Evolutionary conservation across 495 filamentous ascomycete species (phyloP).

Genomic region (Trichoderma parareesei): DNA sequence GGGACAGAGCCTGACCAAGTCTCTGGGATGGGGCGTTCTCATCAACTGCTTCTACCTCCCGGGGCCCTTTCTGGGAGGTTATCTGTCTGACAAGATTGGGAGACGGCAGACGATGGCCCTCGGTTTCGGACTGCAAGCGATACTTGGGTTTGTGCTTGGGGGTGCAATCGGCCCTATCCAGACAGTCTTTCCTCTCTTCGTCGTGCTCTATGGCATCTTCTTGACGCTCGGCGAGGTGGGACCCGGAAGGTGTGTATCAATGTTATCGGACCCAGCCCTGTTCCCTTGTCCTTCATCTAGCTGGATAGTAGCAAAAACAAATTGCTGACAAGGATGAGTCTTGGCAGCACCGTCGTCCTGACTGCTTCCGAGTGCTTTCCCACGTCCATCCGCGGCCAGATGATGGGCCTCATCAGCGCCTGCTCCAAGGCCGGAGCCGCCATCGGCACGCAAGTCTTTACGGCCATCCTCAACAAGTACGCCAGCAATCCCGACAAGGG

Average conservation of each 20-base stretch:
- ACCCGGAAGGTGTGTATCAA: neutral
- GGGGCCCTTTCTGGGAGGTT: slow-evolving; percentile 38
- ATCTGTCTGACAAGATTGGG: slow-evolving; percentile 41
- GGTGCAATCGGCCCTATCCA: slow-evolving; percentile 36
- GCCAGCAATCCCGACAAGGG: neutral
- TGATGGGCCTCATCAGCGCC: neutral
- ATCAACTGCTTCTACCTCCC: slow-evolving; percentile 45
- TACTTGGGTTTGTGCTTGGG: slow-evolving; percentile 42
- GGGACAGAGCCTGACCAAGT: slow-evolving; percentile 34
- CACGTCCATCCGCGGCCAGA: neutral
- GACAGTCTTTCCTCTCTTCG: slow-evolving; percentile 38
- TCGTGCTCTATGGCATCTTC: slow-evolving; percentile 46
- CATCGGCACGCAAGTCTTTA: neutral
- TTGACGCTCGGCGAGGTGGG: slow-evolving; percentile 18
- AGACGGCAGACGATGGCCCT: slow-evolving; percentile 39
- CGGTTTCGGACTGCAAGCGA: slow-evolving; percentile 32
- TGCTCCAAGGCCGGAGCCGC: neutral
- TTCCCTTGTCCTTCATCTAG: neutral
- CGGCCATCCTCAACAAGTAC: slow-evolving; percentile 1
- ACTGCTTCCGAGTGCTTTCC: neutral
- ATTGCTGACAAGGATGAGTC: neutral
- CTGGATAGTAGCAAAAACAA: neutral
- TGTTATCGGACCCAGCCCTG: neutral
- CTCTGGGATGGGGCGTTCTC: slow-evolving; percentile 37
- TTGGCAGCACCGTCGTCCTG: neutral